A percentile compares a stretch with the other conserved stretches of the same genome.
phyloP scores from a whole-genome alignment of 1,139 yeast genomes.

The Sugiyamaella paludigena region DNA sequence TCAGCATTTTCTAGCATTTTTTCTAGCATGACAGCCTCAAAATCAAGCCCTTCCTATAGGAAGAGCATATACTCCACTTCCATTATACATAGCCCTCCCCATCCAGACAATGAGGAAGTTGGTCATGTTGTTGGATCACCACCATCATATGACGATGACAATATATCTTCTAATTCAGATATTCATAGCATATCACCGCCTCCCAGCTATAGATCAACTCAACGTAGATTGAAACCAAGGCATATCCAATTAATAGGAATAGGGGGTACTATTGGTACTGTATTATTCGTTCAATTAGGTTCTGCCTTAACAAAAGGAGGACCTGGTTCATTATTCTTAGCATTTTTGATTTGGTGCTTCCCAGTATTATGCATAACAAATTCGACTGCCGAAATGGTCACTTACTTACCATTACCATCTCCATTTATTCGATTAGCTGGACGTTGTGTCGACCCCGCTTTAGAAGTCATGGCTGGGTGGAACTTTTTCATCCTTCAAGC shows the following conservation, averaged over 20 bases:
- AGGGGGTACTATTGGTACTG: slow-evolving; percentile 86
- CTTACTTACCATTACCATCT: slow-evolving; percentile 69
- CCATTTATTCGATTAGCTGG: slow-evolving; percentile 58
- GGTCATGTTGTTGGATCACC: neutral
- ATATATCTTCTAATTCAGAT: neutral
- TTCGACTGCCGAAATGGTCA: slow-evolving; percentile 80
- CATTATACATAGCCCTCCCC: neutral
- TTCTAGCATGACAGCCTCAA: too few species aligned
- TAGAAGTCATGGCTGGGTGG: slow-evolving; percentile 77
- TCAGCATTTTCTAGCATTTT: too few species aligned
- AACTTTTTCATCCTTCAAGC: slow-evolving; percentile 78
- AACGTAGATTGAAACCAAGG: slow-evolving; percentile 32
- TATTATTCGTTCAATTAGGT: slow-evolving; percentile 72
- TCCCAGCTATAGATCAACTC: slow-evolving; percentile 22
- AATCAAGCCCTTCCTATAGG: too few species aligned
- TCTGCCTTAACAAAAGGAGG: slow-evolving; percentile 69
- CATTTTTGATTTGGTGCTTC: slow-evolving; percentile 57
- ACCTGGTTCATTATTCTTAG: slow-evolving; percentile 70
- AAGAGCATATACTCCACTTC: too few species aligned
- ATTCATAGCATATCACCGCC: slow-evolving; percentile 15
- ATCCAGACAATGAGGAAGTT: neutral
- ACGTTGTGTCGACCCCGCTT: slow-evolving; percentile 61
- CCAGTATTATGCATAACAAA: slow-evolving; percentile 68
- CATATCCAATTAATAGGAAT: slow-evolving; percentile 71
- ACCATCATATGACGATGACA: neutral